Conservation (phyloP, 768 basidiomycete genomes). For the Suillus discolor region DNA sequence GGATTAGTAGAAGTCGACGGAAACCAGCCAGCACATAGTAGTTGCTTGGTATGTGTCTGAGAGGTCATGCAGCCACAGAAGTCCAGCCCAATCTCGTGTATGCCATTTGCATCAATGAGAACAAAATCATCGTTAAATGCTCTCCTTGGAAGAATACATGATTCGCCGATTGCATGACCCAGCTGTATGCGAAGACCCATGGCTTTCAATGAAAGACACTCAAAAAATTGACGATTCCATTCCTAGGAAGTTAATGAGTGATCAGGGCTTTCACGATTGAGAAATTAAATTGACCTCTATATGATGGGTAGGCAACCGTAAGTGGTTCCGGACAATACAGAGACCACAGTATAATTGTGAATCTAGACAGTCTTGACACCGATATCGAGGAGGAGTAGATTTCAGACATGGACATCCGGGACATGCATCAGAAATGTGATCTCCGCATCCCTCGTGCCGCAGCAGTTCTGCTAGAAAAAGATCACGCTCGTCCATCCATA, state of each 20-base stretch:
- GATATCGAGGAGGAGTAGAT: neutral
- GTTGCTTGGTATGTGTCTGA: slow-evolving; percentile 28
- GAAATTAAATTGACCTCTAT: slow-evolving; percentile 15
- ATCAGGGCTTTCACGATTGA: neutral
- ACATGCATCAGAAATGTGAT: neutral
- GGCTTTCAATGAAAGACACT: slow-evolving; percentile 15
- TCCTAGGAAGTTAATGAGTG: slow-evolving; percentile 1
- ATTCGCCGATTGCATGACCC: slow-evolving; percentile 18
- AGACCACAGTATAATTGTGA: slow-evolving; percentile 4
- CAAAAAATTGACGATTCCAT: slow-evolving; percentile 24
- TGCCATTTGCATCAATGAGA: slow-evolving; percentile 24
- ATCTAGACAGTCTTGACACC: slow-evolving; percentile 19
- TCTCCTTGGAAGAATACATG: slow-evolving; percentile 17
- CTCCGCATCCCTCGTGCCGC: slow-evolving; percentile 14
- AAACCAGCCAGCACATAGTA: slow-evolving; percentile 33
- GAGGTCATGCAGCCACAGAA: slow-evolving; percentile 33
- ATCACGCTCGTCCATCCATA: neutral
- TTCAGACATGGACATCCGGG: neutral
- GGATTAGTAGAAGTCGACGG: slow-evolving; percentile 34
- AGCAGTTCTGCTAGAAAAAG: slow-evolving; percentile 20
- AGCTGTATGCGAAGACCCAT: slow-evolving; percentile 28
- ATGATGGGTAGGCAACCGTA: slow-evolving; percentile 15
- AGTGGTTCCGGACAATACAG: slow-evolving; percentile 17
- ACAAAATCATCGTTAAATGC: slow-evolving; percentile 25
- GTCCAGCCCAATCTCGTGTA: slow-evolving; percentile 31